Conservation (phyloP, 2,329 filamentous ascomycete genomes). For the Monilinia laxa region DNA sequence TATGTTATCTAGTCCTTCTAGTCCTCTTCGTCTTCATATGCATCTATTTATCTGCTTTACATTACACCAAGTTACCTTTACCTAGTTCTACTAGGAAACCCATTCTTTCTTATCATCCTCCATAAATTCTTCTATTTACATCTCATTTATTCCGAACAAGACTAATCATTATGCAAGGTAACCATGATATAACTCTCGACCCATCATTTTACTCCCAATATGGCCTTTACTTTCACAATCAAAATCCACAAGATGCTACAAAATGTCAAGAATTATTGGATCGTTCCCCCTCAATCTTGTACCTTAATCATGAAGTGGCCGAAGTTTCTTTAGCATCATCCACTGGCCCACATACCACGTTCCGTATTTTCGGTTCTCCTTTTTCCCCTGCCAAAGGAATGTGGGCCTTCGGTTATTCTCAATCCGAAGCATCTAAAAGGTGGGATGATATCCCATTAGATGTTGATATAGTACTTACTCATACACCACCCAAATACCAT, state of each 20-base stretch:
- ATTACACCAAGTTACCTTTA: too few relatives aligned
- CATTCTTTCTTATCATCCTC: conserved; percentile 1
- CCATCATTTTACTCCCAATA: conserved; percentile 57
- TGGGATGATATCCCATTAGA: conserved; percentile 63
- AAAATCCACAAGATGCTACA: conserved; percentile 51
- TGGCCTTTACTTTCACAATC: conserved; percentile 56
- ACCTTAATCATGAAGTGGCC: conserved; percentile 59
- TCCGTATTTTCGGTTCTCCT: conserved; percentile 71
- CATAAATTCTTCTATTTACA: conserved; percentile 17
- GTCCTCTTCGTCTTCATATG: too few relatives aligned
- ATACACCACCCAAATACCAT: conserved; percentile 63
- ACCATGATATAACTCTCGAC: conserved; percentile 74
- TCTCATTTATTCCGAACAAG: conserved; percentile 8
- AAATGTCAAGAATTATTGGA: conserved; percentile 52
- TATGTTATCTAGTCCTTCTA: conserved; percentile 38
- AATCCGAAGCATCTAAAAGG: conserved; percentile 43
- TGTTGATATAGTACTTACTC: conserved; percentile 67
- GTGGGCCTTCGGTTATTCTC: conserved; percentile 68
- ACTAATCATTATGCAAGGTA: conserved; percentile 50
- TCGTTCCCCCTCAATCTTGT: conserved; percentile 55
- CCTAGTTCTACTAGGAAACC: background rate
- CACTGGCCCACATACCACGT: conserved; percentile 56
- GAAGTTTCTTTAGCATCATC: conserved; percentile 55
- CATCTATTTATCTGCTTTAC: too few relatives aligned
- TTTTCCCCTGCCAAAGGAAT: conserved; percentile 56